Conservation (phyloP, 176 grass and related monocot genomes). For the Urochloa ruziziensis region DNA sequence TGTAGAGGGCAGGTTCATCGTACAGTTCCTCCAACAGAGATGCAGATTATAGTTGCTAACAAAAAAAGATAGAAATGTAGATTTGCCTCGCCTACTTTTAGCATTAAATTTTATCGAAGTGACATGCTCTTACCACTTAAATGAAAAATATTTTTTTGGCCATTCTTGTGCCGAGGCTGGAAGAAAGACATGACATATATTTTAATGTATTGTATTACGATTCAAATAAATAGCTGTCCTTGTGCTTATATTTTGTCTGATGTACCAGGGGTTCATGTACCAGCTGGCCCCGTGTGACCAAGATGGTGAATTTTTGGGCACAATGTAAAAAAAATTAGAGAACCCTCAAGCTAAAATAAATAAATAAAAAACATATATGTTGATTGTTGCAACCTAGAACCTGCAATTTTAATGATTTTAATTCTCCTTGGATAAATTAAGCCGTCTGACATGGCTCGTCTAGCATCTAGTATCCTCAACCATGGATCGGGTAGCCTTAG, state of each 20-base stretch:
- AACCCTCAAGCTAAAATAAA: too few relatives aligned
- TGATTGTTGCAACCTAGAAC: too few relatives aligned
- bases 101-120: slow-evolving; percentile 26
- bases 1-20: slow-evolving; percentile 58
- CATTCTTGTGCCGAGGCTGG: slow-evolving; percentile 14
- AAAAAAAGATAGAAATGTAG: slow-evolving; percentile 62
- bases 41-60: slow-evolving; percentile 63
- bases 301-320: too few relatives aligned
- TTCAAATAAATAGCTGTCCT: slow-evolving; percentile 12
- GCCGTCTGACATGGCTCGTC: too few relatives aligned
- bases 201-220: slow-evolving; percentile 15
- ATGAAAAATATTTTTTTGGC: not conserved
- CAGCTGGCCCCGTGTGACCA: too few relatives aligned
- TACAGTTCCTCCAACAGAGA: slow-evolving; percentile 46
- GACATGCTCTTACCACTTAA: slow-evolving; percentile 18
- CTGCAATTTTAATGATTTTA: too few relatives aligned
- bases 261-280: too few relatives aligned
- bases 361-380: too few relatives aligned
- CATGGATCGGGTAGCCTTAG: too few relatives aligned
- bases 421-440: too few relatives aligned
- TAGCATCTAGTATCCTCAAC: too few relatives aligned
- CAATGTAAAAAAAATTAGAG: too few relatives aligned
- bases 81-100: slow-evolving; percentile 51
- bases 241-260: not conserved
- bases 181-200: slow-evolving; percentile 23